Evolutionary conservation across 1,284 basidiomycete genomes (phyloP).

Genomic region (Baeospora myosura): DNA sequence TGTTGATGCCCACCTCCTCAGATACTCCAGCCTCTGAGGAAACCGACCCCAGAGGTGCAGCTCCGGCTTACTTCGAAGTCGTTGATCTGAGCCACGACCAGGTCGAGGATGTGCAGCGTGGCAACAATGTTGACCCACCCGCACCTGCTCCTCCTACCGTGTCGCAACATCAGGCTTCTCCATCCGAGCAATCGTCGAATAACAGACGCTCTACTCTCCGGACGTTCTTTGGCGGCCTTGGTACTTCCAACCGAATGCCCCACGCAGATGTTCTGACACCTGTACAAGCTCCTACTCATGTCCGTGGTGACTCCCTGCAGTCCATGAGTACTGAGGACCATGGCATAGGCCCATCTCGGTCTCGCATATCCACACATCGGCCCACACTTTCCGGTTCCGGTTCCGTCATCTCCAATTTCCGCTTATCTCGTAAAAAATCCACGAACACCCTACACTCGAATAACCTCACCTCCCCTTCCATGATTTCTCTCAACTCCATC

Average conservation of each 20-base stretch:
- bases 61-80: slow-evolving; percentile 60
- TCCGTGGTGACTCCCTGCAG: slow-evolving; percentile 6
- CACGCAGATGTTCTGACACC: slow-evolving; percentile 3
- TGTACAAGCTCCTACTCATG: slow-evolving; percentile 2
- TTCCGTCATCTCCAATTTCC: slow-evolving; percentile 28
- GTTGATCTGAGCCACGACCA: slow-evolving; percentile 22
- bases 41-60: slow-evolving; percentile 43
- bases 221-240: slow-evolving; percentile 9
- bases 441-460: slow-evolving; percentile 23
- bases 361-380: slow-evolving; percentile 6
- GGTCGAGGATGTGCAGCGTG: background rate
- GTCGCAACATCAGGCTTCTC: background rate
- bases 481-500: slow-evolving; percentile 44
- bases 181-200: background rate
- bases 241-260: slow-evolving; percentile 3
- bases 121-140: background rate
- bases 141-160: background rate
- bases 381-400: slow-evolving; percentile 13
- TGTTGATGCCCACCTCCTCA: slow-evolving; percentile 21
- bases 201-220: slow-evolving; percentile 11
- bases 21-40: slow-evolving; percentile 17
- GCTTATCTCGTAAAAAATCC: slow-evolving; percentile 34
- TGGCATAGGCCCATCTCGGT: background rate
- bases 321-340: slow-evolving; percentile 1
- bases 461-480: slow-evolving; percentile 36